These are phyloP conservation scores for Fusarium guadeloupense DNA, from an alignment of 2,329 filamentous ascomycete genomes.

Conservation along the genomic window DNA sequence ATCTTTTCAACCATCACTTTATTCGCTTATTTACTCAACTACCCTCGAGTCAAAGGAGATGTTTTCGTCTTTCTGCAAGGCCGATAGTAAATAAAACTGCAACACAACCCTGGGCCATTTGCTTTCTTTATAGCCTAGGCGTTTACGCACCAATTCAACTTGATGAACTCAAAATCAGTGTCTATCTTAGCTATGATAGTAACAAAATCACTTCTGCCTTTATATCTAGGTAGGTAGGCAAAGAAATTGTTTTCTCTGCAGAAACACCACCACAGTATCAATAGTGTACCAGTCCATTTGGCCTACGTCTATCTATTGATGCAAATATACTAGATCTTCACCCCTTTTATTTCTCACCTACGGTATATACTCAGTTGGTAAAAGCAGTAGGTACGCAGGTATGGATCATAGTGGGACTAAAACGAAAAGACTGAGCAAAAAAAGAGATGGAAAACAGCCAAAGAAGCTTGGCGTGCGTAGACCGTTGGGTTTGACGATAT, in stretches of 20 bases:
- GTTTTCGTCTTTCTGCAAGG: too few relatives aligned
- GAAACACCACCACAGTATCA: constrained; percentile 2
- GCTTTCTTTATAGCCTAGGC: not conserved
- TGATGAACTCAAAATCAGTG: not conserved
- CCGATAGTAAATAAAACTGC: too few relatives aligned
- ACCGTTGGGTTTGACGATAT: constrained; percentile 37
- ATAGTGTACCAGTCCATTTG: not conserved
- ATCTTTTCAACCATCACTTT: too few relatives aligned
- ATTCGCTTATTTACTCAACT: too few relatives aligned
- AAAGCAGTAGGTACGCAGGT: not conserved
- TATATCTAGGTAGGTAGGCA: not conserved
- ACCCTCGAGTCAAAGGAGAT: too few relatives aligned
- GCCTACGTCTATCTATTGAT: not conserved
- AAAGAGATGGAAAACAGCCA: constrained; percentile 3
- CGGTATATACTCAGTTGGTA: constrained; percentile 5
- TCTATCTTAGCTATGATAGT: too few relatives aligned
- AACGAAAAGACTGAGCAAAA: not conserved
- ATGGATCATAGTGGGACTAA: constrained; percentile 27
- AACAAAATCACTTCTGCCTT: not conserved
- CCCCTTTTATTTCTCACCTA: constrained; percentile 20
- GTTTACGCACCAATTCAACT: not conserved
- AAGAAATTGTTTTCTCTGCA: not conserved
- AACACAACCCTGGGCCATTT: not conserved
- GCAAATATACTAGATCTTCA: not conserved
- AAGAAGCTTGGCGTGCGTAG: constrained; percentile 33